These are phyloP conservation scores for Usnea hakonensis DNA, from an alignment of 495 filamentous ascomycete species.

Conservation along the genomic window DNA sequence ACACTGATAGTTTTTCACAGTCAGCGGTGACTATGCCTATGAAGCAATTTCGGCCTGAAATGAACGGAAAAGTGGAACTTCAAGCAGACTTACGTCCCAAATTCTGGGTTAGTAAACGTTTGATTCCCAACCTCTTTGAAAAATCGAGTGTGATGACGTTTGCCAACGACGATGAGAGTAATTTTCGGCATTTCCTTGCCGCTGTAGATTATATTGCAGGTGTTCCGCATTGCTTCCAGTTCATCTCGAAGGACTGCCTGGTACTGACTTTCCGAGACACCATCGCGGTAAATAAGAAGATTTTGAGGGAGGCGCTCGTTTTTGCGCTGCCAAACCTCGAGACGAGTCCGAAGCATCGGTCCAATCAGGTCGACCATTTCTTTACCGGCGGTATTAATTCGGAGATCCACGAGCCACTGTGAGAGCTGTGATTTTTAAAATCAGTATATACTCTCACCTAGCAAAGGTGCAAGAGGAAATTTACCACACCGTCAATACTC, in stretches of 20 bases:
- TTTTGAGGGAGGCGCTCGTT: not conserved
- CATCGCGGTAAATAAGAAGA: not conserved
- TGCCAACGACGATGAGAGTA: not conserved
- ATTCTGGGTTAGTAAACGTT: not conserved
- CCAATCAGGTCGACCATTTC: not conserved
- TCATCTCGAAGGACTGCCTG: not conserved
- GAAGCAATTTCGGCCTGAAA: too few species aligned
- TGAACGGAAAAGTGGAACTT: too few species aligned
- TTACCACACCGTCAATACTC: not conserved
- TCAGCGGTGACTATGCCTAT: too few species aligned
- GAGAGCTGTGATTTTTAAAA: not conserved
- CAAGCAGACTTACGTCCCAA: not conserved
- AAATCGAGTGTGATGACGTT: not conserved
- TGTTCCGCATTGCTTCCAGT: not conserved
- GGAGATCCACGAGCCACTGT: not conserved
- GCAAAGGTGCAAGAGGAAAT: not conserved
- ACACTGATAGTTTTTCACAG: slow-evolving; percentile 43
- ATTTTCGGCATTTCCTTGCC: not conserved
- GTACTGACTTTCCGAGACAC: not conserved
- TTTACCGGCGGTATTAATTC: not conserved
- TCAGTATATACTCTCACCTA: not conserved
- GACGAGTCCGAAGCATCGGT: not conserved
- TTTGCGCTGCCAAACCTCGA: not conserved
- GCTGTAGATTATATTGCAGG: not conserved
- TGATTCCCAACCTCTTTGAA: not conserved